phyloP scores from a whole-genome alignment of 140 eudicot genomes.

The Stevia rebaudiana region DNA sequence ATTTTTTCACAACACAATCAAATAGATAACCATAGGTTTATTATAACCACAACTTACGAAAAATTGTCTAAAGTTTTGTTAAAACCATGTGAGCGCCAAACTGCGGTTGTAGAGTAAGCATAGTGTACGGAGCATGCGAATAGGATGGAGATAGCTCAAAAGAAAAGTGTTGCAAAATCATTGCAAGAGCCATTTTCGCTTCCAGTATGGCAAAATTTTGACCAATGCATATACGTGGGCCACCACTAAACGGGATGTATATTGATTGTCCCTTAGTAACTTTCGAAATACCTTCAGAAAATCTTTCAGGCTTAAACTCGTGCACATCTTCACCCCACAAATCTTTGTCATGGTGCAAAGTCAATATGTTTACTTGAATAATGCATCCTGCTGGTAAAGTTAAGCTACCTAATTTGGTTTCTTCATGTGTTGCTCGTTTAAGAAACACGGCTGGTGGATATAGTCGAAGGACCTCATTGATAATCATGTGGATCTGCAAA shows the following conservation, averaged over 20 bases:
- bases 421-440: too few relatives aligned
- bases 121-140: slow-evolving; percentile 28
- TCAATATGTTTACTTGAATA: too few relatives aligned
- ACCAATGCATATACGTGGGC: slow-evolving; percentile 32
- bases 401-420: too few relatives aligned
- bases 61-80: not conserved
- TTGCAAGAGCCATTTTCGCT: slow-evolving; percentile 30
- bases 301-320: slow-evolving; percentile 33
- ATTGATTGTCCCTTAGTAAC: slow-evolving; percentile 29
- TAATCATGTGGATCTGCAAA: too few relatives aligned
- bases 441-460: too few relatives aligned
- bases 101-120: slow-evolving; percentile 21
- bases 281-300: slow-evolving; percentile 30
- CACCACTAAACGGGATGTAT: slow-evolving; percentile 30
- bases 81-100: slow-evolving; percentile 24
- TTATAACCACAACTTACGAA: too few relatives aligned
- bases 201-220: slow-evolving; percentile 21
- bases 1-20: too few relatives aligned
- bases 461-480: too few relatives aligned
- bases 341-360: too few relatives aligned
- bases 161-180: slow-evolving; percentile 20
- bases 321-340: slow-evolving; percentile 22
- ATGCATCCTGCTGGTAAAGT: too few relatives aligned
- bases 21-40: too few relatives aligned
- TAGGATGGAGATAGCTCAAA: slow-evolving; percentile 24